Base-by-base conservation (phyloP, 495 filamentous ascomycete species). In the Aspergillus wentii region DNA sequence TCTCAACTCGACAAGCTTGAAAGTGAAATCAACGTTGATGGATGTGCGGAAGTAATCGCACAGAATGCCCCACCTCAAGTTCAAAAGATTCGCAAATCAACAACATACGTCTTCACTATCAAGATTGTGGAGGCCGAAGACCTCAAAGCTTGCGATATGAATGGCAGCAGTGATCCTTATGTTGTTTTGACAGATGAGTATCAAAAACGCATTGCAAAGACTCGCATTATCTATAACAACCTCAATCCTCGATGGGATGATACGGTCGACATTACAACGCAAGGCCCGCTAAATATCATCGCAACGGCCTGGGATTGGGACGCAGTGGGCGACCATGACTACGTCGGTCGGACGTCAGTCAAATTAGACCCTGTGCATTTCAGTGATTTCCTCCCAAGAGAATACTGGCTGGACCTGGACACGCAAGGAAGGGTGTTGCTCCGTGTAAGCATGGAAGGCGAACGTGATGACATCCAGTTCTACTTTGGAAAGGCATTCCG, bases 111-210 rank as follows among this genome's bases (percentile, higher is more conserved):
- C 33, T 99, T 99, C 59, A 97, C 94, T 1, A 90, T 97, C 62
- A 99, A 99, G 68, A 87, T 99, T 33, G 88, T 99, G 19, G 94
- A 99, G 52, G 94, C 85, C n/a, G 94, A 99, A 62, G 94, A 97
- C 49, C 64, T 99, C 45, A 97, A 95, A 57, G 89, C 94, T 11
- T 97, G 94, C 52, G 94, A 99, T 64, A 85, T 94, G 43, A 88
- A 83, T 49, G 94, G 94, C 36, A 76, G 80, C 40, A 96, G 91
- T 58, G 94, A 99, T 67, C 94, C 94, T 8, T 99, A 99, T 51
- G 90, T 97, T 4, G 90, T 99, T 17, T 77, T 99, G 40, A 83
- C 89, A 23, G 94, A 99, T 51, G 94, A 99, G 56, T 97, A 94
- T 57, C 91, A 96, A 56, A 97, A 95, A 57, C 84, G 94, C n/a